Conservation (phyloP, 2,329 filamentous ascomycete genomes). For the Onygenales sp. region DNA sequence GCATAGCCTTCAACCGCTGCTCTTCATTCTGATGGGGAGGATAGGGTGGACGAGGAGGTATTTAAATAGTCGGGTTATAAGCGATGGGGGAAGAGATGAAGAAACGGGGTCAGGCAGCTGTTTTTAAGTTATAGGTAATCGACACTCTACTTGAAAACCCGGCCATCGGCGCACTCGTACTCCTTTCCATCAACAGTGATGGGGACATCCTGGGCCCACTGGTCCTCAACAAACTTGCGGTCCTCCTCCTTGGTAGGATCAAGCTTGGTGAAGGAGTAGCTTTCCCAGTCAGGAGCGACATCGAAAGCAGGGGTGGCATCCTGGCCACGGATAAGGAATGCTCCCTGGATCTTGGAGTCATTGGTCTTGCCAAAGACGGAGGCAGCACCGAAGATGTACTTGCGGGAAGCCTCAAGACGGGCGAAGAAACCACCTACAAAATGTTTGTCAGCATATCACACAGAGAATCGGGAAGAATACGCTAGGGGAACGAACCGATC, state of each 20-base stretch:
- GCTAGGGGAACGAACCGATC: constrained; percentile 50
- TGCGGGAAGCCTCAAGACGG: constrained; percentile 94
- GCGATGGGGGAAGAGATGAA: neutral
- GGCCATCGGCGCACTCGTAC: constrained; percentile 80
- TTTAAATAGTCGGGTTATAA: neutral
- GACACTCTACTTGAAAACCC: constrained; percentile 89
- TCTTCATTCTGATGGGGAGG: neutral
- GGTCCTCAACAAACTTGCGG: constrained; percentile 71
- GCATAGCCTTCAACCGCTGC: neutral
- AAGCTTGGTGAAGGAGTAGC: constrained; percentile 93
- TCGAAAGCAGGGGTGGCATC: constrained; percentile 81
- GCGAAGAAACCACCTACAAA: constrained; percentile 74
- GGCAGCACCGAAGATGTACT: constrained; percentile 88
- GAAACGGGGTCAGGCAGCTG: neutral
- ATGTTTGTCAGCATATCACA: neutral
- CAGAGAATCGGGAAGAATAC: neutral
- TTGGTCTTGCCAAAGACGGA: constrained; percentile 86
- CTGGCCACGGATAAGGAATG: constrained; percentile 89
- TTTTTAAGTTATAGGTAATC: neutral
- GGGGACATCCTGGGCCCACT: constrained; percentile 90
- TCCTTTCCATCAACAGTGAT: constrained; percentile 74
- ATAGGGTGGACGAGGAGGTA: neutral
- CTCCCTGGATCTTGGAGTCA: constrained; percentile 83
- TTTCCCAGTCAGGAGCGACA: constrained; percentile 94
- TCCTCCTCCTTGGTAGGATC: constrained; percentile 80